Conservation (phyloP, 2,329 filamentous ascomycete genomes). For the Aureobasidium sp. region DNA sequence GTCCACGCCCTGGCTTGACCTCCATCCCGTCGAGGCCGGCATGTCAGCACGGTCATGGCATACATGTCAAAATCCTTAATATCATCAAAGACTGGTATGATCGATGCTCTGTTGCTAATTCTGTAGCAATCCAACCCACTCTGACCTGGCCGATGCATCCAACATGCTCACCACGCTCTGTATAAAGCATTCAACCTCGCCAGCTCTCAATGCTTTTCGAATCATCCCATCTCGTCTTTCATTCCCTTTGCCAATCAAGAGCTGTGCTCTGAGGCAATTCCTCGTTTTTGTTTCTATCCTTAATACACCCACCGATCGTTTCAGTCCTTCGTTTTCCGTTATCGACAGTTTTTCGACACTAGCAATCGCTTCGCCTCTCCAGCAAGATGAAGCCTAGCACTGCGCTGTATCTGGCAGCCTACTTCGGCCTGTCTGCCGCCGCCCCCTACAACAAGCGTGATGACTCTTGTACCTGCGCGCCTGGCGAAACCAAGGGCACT, state of each 20-base stretch:
- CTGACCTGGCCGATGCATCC: background rate
- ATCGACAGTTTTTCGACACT: background rate
- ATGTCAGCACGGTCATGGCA: background rate
- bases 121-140: conserved; percentile 1
- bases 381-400: conserved; percentile 13
- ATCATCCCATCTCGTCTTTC: conserved; percentile 10
- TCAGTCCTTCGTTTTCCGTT: conserved; percentile 1
- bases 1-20: background rate
- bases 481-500: background rate
- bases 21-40: background rate
- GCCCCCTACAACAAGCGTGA: conserved; percentile 8
- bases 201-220: background rate
- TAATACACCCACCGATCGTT: conserved; percentile 1
- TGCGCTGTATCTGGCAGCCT: conserved; percentile 4
- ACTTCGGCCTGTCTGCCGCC: conserved; percentile 9
- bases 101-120: conserved; percentile 12
- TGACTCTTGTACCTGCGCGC: conserved; percentile 13
- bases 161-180: background rate
- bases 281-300: conserved; percentile 7
- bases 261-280: conserved; percentile 13
- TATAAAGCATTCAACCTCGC: conserved; percentile 1
- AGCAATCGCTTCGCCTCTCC: background rate
- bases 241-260: conserved; percentile 8
- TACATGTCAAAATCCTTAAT: conserved; percentile 9
- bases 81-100: background rate